Evolutionary conservation across 345 rosid genomes (phyloP).

Genomic region (Linum tenue): DNA sequence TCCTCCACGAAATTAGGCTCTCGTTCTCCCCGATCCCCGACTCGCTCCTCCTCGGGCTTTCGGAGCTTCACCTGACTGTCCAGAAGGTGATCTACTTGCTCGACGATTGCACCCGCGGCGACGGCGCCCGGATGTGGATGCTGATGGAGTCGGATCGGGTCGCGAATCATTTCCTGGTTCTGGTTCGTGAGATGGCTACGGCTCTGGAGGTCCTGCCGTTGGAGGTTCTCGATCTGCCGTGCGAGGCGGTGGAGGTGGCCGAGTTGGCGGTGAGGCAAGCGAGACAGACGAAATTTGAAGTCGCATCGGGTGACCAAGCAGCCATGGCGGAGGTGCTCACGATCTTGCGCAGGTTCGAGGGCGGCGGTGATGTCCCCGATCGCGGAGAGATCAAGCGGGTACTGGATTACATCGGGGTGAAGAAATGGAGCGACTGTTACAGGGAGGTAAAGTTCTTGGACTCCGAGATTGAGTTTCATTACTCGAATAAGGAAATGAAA

Average conservation of each 20-base stretch:
- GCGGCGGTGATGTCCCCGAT: slow-evolving; percentile 33
- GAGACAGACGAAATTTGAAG: slow-evolving; percentile 35
- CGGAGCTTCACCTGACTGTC: slow-evolving; percentile 61
- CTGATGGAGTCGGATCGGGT: slow-evolving; percentile 48
- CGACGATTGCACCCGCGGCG: slow-evolving; percentile 52
- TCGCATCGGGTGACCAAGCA: slow-evolving; percentile 35
- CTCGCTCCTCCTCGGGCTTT: slow-evolving; percentile 34
- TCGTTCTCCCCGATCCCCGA: slow-evolving; percentile 19
- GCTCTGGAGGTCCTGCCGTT: slow-evolving; percentile 55
- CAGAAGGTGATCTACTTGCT: slow-evolving; percentile 50
- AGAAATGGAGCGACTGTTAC: slow-evolving; percentile 54
- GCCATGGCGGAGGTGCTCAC: slow-evolving; percentile 26
- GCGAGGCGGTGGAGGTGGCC: slow-evolving; percentile 46
- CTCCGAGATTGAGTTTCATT: slow-evolving; percentile 34
- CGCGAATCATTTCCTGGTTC: slow-evolving; percentile 40
- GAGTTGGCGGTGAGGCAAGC: slow-evolving; percentile 42
- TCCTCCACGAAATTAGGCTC: slow-evolving; percentile 42
- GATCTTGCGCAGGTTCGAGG: slow-evolving; percentile 40
- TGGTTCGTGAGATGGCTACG: slow-evolving; percentile 18
- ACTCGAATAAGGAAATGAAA: slow-evolving; percentile 18
- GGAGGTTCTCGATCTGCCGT: slow-evolving; percentile 26
- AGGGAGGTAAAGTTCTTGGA: slow-evolving; percentile 48
- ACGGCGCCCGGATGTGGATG: slow-evolving; percentile 53
- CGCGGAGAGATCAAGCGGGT: slow-evolving; percentile 24
- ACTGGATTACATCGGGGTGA: slow-evolving; percentile 40